Percentiles rank a stretch among this genome's conserved stretches.
Conservation (phyloP, 768 basidiomycete species). For the Lentinula aciculospora region DNA sequence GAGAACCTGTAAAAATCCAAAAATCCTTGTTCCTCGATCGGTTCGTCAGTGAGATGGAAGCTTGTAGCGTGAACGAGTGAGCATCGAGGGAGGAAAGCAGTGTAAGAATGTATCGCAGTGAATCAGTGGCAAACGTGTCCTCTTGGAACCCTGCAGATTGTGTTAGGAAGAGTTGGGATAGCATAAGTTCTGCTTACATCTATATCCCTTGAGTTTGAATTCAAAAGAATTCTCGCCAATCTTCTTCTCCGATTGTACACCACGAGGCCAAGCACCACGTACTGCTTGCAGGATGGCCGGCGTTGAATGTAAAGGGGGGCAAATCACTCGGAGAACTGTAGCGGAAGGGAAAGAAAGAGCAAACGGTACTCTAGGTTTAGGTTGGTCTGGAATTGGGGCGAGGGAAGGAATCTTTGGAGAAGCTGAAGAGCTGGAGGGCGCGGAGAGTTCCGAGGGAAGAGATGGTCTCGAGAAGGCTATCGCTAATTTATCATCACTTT, state of each 20-base stretch:
- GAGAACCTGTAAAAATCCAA: slow-evolving; percentile 69
- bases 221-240: slow-evolving; percentile 67
- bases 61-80: slow-evolving; percentile 61
- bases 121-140: slow-evolving; percentile 70
- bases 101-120: slow-evolving; percentile 63
- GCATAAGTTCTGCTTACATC: slow-evolving; percentile 42
- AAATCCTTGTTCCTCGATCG: slow-evolving; percentile 72
- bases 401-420: slow-evolving; percentile 9
- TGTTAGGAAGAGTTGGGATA: slow-evolving; percentile 12
- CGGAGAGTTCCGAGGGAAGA: slow-evolving; percentile 20
- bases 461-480: slow-evolving; percentile 61
- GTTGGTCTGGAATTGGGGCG: slow-evolving; percentile 29
- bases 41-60: slow-evolving; percentile 66
- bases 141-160: slow-evolving; percentile 63
- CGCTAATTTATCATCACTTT: slow-evolving; percentile 66
- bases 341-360: slow-evolving; percentile 69
- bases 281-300: slow-evolving; percentile 81
- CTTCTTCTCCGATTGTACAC: slow-evolving; percentile 74
- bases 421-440: slow-evolving; percentile 27
- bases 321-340: slow-evolving; percentile 65
- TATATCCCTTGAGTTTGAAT: slow-evolving; percentile 79
- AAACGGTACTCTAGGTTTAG: slow-evolving; percentile 45
- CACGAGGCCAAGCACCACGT: slow-evolving; percentile 72
- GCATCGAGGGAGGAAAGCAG: slow-evolving; percentile 62
- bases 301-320: slow-evolving; percentile 70